phyloP scores from a whole-genome alignment of 257 asterid genomes.

The Ophiorrhiza pumila region DNA sequence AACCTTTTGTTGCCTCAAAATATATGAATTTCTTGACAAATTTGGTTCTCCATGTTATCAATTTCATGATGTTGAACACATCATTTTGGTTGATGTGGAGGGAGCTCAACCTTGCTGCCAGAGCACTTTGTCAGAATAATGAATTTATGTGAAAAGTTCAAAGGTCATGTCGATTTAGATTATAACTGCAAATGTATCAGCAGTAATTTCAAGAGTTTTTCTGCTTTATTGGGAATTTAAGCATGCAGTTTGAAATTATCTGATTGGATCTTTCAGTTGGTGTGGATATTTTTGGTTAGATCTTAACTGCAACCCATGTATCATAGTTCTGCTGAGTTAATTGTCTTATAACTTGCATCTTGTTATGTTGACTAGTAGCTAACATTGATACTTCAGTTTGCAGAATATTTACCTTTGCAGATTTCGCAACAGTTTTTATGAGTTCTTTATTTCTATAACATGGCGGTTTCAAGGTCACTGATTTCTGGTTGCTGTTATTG shows the following conservation, averaged over 20 bases:
- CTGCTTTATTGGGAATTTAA: background rate
- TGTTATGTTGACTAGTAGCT: background rate
- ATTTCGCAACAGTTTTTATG: background rate
- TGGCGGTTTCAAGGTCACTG: constrained; percentile 15
- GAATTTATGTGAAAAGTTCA: background rate
- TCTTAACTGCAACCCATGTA: background rate
- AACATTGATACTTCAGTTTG: background rate
- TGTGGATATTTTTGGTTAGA: background rate
- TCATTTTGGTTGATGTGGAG: background rate
- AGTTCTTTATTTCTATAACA: background rate
- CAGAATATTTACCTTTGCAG: background rate
- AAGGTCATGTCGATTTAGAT: background rate
- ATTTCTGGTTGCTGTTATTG: constrained; percentile 24
- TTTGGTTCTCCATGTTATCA: background rate
- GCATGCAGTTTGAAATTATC: background rate
- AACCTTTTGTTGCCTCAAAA: too few species aligned
- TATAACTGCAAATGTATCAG: background rate
- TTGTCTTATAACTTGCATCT: background rate
- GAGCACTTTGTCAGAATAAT: background rate
- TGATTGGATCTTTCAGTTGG: background rate
- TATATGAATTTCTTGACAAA: background rate
- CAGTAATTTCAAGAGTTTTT: background rate
- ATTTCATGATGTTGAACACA: background rate
- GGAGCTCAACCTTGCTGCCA: background rate
- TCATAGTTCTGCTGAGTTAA: background rate